A percentile compares a stretch with the other conserved stretches of the same genome.
Conservation (phyloP, 257 asterid genomes). For the Rehmannia glutinosa region DNA sequence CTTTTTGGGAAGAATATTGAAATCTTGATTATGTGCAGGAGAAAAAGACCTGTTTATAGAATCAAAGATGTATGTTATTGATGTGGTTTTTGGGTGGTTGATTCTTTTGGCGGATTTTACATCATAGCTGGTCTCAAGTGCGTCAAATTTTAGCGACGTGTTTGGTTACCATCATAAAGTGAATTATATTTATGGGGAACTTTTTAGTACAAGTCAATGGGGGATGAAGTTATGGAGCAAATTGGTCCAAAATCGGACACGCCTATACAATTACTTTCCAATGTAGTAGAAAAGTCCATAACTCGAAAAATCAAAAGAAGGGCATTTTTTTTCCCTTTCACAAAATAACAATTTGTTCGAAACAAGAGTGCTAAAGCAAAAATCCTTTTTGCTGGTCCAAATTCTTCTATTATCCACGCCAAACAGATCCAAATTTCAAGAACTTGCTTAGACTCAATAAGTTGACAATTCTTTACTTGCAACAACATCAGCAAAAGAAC, state of each 20-base stretch:
- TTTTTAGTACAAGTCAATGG: background rate
- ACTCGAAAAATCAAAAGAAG: too few species aligned
- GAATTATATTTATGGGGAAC: background rate
- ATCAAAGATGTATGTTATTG: background rate
- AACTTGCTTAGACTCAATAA: constrained; percentile 8
- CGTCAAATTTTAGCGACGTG: background rate
- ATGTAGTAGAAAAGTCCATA: too few species aligned
- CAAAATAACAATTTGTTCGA: too few species aligned
- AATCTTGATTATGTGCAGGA: background rate
- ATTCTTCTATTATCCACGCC: too few species aligned
- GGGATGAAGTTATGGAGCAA: too few species aligned
- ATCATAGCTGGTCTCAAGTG: constrained; percentile 12
- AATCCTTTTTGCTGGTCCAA: too few species aligned
- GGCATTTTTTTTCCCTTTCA: too few species aligned
- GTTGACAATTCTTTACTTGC: constrained; percentile 7
- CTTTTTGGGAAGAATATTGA: too few species aligned
- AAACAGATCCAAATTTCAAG: constrained; percentile 15
- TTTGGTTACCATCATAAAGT: background rate
- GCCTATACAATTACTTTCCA: too few species aligned
- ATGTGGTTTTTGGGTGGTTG: background rate
- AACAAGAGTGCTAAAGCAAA: too few species aligned
- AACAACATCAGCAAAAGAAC: background rate
- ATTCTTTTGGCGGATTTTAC: constrained; percentile 3
- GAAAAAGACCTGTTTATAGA: constrained; percentile 5
- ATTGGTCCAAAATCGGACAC: too few species aligned